These are phyloP conservation scores for Coemansia sp. DNA, from an alignment of 192 early-diverging fungal genomes.

Conservation along the genomic window DNA sequence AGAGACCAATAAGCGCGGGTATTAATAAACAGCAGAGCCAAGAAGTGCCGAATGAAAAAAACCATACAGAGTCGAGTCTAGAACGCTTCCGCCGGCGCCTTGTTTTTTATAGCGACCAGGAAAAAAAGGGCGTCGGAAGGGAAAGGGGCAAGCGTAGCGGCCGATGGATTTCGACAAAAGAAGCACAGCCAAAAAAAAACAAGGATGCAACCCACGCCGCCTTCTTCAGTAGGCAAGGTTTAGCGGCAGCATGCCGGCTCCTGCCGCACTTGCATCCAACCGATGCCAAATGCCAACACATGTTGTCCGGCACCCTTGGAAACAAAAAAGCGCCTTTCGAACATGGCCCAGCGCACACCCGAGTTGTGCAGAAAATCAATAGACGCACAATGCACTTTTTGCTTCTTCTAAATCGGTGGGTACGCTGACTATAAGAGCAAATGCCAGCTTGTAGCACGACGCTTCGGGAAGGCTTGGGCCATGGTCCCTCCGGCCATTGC, in stretches of 20 bases:
- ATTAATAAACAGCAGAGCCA: not conserved
- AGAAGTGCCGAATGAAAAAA: not conserved
- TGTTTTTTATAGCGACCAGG: not conserved
- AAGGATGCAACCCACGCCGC: not conserved
- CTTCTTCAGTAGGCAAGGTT: not conserved
- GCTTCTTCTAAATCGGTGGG: too few species aligned
- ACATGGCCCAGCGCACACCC: too few species aligned
- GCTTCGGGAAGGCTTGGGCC: too few species aligned
- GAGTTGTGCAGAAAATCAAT: too few species aligned
- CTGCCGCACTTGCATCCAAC: conserved; percentile 7
- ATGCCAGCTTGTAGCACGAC: too few species aligned
- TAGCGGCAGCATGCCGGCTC: conserved; percentile 2
- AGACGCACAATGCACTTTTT: too few species aligned
- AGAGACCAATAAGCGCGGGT: not conserved
- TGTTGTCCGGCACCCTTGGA: too few species aligned
- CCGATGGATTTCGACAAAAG: not conserved
- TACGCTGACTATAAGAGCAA: too few species aligned
- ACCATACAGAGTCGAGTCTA: not conserved
- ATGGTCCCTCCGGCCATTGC: too few species aligned
- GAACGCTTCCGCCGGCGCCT: not conserved
- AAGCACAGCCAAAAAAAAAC: not conserved
- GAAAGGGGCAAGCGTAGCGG: not conserved
- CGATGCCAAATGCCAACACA: not conserved
- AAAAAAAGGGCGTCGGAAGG: not conserved
- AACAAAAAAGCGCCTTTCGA: too few species aligned